These are phyloP conservation scores for Trichopus zeylanicus DNA, from an alignment of 116 monocot genomes.

Conservation along the genomic window DNA sequence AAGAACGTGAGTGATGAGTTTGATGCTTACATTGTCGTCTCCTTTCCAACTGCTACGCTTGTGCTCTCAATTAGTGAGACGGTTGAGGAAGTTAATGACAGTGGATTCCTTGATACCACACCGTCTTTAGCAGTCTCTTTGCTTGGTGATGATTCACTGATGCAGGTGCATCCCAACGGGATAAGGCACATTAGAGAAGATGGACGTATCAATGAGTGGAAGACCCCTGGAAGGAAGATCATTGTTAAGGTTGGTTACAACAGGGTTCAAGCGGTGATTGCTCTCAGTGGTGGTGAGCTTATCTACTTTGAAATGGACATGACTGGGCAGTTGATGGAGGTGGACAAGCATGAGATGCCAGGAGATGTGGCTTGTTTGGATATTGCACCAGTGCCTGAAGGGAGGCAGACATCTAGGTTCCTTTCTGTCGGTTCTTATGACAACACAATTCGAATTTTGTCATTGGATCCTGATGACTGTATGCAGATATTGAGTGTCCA, in stretches of 20 bases:
- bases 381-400: constrained; percentile 94
- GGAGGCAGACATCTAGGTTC: constrained; percentile 87
- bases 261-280: constrained; percentile 90
- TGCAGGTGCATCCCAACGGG: constrained; percentile 98
- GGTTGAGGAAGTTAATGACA: constrained; percentile 94
- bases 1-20: constrained; percentile 90
- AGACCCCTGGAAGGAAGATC: constrained; percentile 95
- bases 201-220: constrained; percentile 98
- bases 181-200: constrained; percentile 94
- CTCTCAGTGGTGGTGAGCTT: constrained; percentile 96
- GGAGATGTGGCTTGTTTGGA: constrained; percentile 97
- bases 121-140: constrained; percentile 85
- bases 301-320: constrained; percentile 97
- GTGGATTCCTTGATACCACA: constrained; percentile 86
- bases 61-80: constrained; percentile 98
- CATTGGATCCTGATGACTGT: constrained; percentile 94
- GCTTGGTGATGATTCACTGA: constrained; percentile 87
- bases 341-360: constrained; percentile 96
- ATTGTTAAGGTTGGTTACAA: constrained; percentile 95
- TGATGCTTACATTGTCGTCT: constrained; percentile 97
- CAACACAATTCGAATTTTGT: constrained; percentile 86
- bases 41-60: constrained; percentile 85
- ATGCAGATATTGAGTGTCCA: constrained; percentile 96
- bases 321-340: constrained; percentile 95
- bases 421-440: constrained; percentile 97